Base-by-base conservation (phyloP, 495 filamentous ascomycete species). In the Barbatosphaeria neglecta region DNA sequence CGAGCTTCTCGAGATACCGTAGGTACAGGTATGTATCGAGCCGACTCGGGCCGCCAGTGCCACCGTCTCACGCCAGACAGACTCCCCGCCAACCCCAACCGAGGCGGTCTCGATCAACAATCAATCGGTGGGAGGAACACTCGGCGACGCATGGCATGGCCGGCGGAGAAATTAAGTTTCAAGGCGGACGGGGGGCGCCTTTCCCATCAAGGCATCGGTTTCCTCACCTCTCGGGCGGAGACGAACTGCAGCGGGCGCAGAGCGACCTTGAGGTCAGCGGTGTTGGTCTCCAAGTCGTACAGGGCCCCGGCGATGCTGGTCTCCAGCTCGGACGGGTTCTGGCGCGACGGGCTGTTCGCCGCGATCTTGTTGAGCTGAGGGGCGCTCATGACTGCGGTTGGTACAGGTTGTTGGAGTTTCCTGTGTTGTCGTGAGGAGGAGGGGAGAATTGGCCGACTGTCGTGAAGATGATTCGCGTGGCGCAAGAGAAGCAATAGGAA, bases 221-320 rank as follows among this genome's bases (percentile, higher is more conserved):
- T 76, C n/a, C 87, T 83, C 81, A 98, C 92, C 90, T 98, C 92
- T 66, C 87, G 85, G 65, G 92, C 92, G 69, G 84, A 90, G 63
- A 86, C 82, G 76, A 98, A 93, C 79, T 97, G 92, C 67, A 98
- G 80, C 64, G 92, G 93, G 56, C 92, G 79, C 63, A 98, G 83
- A 46, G 86, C 79, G 62, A 74, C 76, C 84, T 86, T 92, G 75
- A 98, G 86, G 72, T 98, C 92, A 64, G 86, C 71, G 63, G 89
- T 94, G 80, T 94, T 95, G 75, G 80, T 86, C 85, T 98, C 92
- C 65, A 98, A 82, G 58, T 98, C 92, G 75, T 83, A 93, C 52
- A 98, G 84, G 73, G 90, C 92, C 70, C 79, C 81, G 64, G 92
- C 90, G 65, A 98, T 92, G 74, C 68, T 84, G 63, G 75, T 81